phyloP scores from a whole-genome alignment of 805 yeast genomes.

The Candida stauntonica region DNA sequence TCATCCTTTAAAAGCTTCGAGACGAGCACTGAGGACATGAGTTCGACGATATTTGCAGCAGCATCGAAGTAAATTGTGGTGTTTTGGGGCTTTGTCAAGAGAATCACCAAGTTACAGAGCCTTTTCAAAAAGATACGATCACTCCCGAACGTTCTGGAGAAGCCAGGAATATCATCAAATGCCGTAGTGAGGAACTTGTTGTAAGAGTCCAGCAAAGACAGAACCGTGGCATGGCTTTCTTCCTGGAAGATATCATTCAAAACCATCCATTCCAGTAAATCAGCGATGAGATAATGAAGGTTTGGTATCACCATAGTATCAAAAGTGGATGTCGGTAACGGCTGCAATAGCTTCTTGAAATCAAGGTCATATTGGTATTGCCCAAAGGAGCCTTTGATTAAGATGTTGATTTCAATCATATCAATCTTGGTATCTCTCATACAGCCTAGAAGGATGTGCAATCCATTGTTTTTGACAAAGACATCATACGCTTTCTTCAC shows the following conservation, averaged over 20 bases:
- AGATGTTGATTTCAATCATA: constrained; percentile 27
- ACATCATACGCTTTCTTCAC: constrained; percentile 44
- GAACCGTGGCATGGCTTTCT: constrained; percentile 34
- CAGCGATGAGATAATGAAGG: constrained; percentile 33
- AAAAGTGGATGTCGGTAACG: constrained; percentile 5
- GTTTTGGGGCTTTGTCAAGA: constrained; percentile 31
- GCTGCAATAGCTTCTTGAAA: constrained; percentile 16
- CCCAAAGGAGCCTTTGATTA: constrained; percentile 46
- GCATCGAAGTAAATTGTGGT: constrained; percentile 27
- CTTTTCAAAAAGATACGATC: constrained; percentile 20
- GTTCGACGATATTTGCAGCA: constrained; percentile 29
- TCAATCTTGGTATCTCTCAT: constrained; percentile 42
- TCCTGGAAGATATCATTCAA: constrained; percentile 30
- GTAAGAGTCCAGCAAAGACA: constrained; percentile 27
- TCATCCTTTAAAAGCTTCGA: constrained; percentile 27
- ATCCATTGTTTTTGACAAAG: constrained; percentile 51
- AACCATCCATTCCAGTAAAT: constrained; percentile 34
- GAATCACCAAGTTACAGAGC: constrained; percentile 28
- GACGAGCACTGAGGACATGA: constrained; percentile 36
- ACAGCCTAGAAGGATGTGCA: constrained; percentile 41
- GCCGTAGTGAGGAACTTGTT: constrained; percentile 21
- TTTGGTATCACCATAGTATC: constrained; percentile 38
- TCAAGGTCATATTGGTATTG: constrained; percentile 28
- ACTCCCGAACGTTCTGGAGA: constrained; percentile 30
- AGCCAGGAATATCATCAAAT: constrained; percentile 27